These are phyloP conservation scores for Brettanomyces naardenensis DNA, from an alignment of 805 yeast species.

Conservation along the genomic window DNA sequence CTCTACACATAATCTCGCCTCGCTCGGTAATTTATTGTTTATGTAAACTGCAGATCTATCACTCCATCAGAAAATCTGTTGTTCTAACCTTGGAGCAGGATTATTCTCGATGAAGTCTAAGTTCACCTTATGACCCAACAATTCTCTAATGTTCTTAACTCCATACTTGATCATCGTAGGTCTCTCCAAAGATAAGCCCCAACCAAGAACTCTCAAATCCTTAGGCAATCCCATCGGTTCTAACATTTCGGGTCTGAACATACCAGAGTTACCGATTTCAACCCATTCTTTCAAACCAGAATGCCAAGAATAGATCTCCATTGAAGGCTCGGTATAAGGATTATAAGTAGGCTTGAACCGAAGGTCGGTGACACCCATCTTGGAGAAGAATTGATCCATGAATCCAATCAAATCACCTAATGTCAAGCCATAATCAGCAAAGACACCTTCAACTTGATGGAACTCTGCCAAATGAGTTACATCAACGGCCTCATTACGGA, in stretches of 20 bases:
- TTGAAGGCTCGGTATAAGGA: slow-evolving; percentile 98
- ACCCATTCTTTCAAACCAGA: slow-evolving; percentile 94
- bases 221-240: slow-evolving; percentile 97
- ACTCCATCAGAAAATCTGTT: slow-evolving; percentile 3
- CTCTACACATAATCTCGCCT: too few species aligned
- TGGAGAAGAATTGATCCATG: slow-evolving; percentile 93
- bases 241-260: slow-evolving; percentile 99
- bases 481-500: slow-evolving; percentile 99
- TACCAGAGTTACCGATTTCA: slow-evolving; percentile 98
- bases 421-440: slow-evolving; percentile 92
- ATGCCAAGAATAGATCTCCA: slow-evolving; percentile 97
- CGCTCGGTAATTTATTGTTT: too few species aligned
- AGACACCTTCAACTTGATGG: slow-evolving; percentile 98
- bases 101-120: slow-evolving; percentile 90
- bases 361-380: slow-evolving; percentile 94
- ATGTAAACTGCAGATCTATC: too few species aligned
- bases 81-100: slow-evolving; percentile 94
- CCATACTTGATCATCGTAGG: slow-evolving; percentile 99
- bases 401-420: slow-evolving; percentile 95
- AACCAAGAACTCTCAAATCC: slow-evolving; percentile 89
- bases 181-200: slow-evolving; percentile 95
- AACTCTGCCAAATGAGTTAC: slow-evolving; percentile 99
- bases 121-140: slow-evolving; percentile 94
- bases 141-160: slow-evolving; percentile 91
- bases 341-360: slow-evolving; percentile 98